Base-by-base conservation (phyloP, 495 filamentous ascomycete species). In the Aspergillus nidulans region DNA sequence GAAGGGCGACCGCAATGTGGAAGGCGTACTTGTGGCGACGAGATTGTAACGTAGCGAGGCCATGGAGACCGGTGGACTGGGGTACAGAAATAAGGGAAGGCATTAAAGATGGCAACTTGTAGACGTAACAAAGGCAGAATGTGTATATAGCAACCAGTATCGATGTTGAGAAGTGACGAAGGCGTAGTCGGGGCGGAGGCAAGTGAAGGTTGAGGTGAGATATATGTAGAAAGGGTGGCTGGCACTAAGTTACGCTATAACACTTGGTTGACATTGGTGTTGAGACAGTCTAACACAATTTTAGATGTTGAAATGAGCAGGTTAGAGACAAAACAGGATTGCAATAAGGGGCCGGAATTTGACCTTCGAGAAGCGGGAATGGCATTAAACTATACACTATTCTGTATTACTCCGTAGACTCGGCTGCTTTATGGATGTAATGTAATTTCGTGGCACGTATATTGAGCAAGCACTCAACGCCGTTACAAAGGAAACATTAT, bases 391-490 rank as follows among this genome's bases (percentile, higher is more conserved):
- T 44, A 44, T 44, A 44, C 41, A 21, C 12, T 44, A 44, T 44
- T 7, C 41, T 8, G 42, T 28, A 45, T 45, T 45, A 41, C n/a
- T n/a, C n/a, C n/a, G n/a, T n/a, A 34, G 10, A 34, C 30, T 39
- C 36, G 36, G 36, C 36, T 39, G 34, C 52, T 53, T 46, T 61
- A 52, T 56, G 23, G 18, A 58, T 40, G 47, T 56, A 28, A 45
- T 26, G 28, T 26, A 19, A 52, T 42, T 49, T 49, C 47, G 47
- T 28, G 20, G 53, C 28, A 55, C 56, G 47, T 48, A 53, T 46
- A 56, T 53, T 43, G 53, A 53, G 55, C 36, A 60, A 47, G 25
- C 47, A 58, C 50, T 57, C 44, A 61, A 64, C 62, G 47, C 57
- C 42, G 54, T 46, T 42, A 24, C 42, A 38, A 54, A 49, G 20